These are phyloP conservation scores for Ilex paraguariensis DNA, from an alignment of 305 asterid species.

Conservation along the genomic window DNA sequence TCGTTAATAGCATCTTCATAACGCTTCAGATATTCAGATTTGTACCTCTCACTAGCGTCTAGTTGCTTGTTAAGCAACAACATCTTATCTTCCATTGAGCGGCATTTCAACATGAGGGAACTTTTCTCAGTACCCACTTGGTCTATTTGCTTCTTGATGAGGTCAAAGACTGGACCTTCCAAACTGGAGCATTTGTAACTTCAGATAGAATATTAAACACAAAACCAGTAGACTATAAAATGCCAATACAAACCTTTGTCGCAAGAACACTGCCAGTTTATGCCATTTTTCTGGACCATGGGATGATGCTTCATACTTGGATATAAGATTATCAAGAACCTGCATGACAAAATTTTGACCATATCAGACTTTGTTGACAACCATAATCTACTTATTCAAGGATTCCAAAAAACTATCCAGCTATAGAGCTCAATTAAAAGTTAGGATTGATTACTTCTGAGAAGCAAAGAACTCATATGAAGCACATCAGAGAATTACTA, in stretches of 20 bases:
- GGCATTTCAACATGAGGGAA: conserved; percentile 72
- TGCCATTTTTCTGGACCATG: conserved; percentile 97
- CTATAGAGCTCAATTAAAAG: too few species aligned
- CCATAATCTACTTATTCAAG: too few species aligned
- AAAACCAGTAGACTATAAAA: conserved; percentile 12
- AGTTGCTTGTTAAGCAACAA: conserved; percentile 73
- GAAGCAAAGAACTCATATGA: too few species aligned
- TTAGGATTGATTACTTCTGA: too few species aligned
- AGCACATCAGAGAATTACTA: too few species aligned
- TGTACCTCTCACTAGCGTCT: conserved; percentile 82
- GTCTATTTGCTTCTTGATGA: conserved; percentile 75
- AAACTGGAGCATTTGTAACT: conserved; percentile 44
- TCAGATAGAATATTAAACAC: conserved; percentile 9
- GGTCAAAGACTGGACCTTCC: conserved; percentile 92
- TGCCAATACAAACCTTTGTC: conserved; percentile 60
- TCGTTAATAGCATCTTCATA: conserved; percentile 82
- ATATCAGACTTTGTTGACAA: too few species aligned
- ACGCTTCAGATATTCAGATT: conserved; percentile 87
- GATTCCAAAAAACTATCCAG: too few species aligned
- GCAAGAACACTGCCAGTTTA: conserved; percentile 62
- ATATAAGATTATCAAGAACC: conserved; percentile 78
- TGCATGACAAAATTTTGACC: conserved; percentile 14
- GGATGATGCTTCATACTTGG: conserved; percentile 71
- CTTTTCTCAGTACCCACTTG: conserved; percentile 73
- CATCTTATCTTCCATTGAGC: conserved; percentile 77